Evolutionary conservation across 352 stramenopile genomes (phyloP).

Genomic region (Phytopythium mirpurense): DNA sequence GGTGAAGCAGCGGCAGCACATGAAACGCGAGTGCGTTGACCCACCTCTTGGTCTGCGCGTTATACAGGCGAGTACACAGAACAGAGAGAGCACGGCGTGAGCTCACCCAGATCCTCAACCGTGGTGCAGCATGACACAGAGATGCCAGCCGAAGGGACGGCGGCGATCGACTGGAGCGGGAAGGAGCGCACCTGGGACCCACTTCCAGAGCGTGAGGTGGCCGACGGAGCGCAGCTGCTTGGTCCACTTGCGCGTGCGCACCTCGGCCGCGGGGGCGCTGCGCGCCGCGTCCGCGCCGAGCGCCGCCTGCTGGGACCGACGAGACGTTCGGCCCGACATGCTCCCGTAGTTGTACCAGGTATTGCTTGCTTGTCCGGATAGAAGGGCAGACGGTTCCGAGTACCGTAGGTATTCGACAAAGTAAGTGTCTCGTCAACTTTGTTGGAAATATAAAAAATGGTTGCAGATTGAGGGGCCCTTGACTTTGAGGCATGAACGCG

Average conservation of each 20-base stretch:
- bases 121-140: too few species aligned
- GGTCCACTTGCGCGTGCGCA: conserved; percentile 70
- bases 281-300: conserved; percentile 27
- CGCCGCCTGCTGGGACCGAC: conserved; percentile 24
- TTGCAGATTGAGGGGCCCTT: not conserved
- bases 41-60: conserved; percentile 48
- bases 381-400: too few species aligned
- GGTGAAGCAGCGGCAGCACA: too few species aligned
- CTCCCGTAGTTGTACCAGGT: not conserved
- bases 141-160: too few species aligned
- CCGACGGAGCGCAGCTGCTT: conserved; percentile 67
- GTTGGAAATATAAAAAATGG: not conserved
- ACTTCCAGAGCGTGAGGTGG: conserved; percentile 68
- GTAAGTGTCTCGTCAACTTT: not conserved
- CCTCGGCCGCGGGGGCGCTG: conserved; percentile 48
- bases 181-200: conserved; percentile 45
- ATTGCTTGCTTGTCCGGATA: too few species aligned
- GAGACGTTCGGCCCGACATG: conserved; percentile 50
- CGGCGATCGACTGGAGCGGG: not conserved
- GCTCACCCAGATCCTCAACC: not conserved
- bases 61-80: not conserved
- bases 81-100: not conserved
- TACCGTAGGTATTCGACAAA: conserved; percentile 7
- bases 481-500: conserved; percentile 1
- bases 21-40: too few species aligned